phyloP scores from a whole-genome alignment of 2,329 filamentous ascomycete species.

The Cladophialophora yegresii region DNA sequence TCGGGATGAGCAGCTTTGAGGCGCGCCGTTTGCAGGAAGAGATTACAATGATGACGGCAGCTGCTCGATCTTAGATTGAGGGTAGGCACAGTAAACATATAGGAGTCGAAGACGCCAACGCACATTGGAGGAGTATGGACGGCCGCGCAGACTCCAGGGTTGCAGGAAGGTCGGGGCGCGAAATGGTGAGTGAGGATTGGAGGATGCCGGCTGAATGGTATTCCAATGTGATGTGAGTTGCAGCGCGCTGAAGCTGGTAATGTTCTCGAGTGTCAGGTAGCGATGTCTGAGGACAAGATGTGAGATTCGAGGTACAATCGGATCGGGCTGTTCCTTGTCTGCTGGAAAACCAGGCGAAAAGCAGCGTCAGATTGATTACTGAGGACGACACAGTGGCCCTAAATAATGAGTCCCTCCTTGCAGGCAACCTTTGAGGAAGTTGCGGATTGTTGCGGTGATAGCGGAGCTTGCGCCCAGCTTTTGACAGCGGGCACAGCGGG shows the following conservation, averaged over 20 bases:
- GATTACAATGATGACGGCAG: neutral
- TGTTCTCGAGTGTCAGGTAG: neutral
- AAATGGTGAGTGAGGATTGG: neutral
- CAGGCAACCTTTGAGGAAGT: neutral
- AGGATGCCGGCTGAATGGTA: neutral
- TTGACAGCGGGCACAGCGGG: neutral
- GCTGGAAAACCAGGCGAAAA: neutral
- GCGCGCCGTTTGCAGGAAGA: neutral
- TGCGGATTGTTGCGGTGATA: constrained; percentile 1
- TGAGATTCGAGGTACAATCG: neutral
- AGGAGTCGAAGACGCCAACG: neutral
- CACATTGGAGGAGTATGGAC: neutral
- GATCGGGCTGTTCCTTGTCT: neutral
- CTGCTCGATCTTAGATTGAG: neutral
- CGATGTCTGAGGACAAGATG: neutral
- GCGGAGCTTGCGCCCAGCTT: neutral
- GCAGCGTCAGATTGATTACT: neutral
- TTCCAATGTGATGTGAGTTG: neutral
- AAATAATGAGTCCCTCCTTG: neutral
- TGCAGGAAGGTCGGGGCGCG: neutral
- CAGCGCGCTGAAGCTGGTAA: neutral
- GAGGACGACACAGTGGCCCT: no score
- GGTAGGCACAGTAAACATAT: neutral
- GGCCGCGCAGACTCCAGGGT: neutral
- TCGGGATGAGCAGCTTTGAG: neutral